Percentiles rank a stretch among this genome's conserved stretches.
These are phyloP conservation scores for Harrya chromipes DNA, from an alignment of 768 basidiomycete species.

Conservation along the genomic window DNA sequence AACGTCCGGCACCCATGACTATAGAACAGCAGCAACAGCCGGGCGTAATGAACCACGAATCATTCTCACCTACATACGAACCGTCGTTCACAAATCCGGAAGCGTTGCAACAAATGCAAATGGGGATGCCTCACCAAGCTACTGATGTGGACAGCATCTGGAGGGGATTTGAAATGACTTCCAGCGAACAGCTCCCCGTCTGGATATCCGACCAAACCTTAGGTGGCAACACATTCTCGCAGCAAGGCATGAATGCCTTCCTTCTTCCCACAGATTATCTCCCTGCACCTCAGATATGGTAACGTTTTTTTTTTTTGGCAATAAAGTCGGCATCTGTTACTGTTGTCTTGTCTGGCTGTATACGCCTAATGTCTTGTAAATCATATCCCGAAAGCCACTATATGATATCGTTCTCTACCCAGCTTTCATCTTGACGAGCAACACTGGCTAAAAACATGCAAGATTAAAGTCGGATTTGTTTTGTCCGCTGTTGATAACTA, in stretches of 20 bases:
- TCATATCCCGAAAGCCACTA: slow-evolving; percentile 14
- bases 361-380: slow-evolving; percentile 26
- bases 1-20: slow-evolving; percentile 45
- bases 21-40: slow-evolving; percentile 40
- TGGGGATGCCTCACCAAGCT: slow-evolving; percentile 26
- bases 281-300: slow-evolving; percentile 77
- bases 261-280: slow-evolving; percentile 73
- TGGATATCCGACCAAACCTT: slow-evolving; percentile 86
- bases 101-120: slow-evolving; percentile 30
- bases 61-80: slow-evolving; percentile 59
- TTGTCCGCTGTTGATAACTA: not conserved
- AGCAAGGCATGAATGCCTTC: slow-evolving; percentile 85
- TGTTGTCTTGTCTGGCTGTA: slow-evolving; percentile 16
- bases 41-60: slow-evolving; percentile 41
- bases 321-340: slow-evolving; percentile 12
- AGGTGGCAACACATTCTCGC: slow-evolving; percentile 70
- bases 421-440: slow-evolving; percentile 6
- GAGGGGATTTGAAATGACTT: slow-evolving; percentile 69
- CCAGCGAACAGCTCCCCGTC: slow-evolving; percentile 74
- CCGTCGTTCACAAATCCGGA: slow-evolving; percentile 36
- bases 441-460: not conserved
- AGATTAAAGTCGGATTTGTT: slow-evolving; percentile 6
- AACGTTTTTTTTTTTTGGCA: slow-evolving; percentile 15
- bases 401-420: slow-evolving; percentile 10
- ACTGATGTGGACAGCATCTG: slow-evolving; percentile 62